Evolutionary conservation across 2,329 filamentous ascomycete genomes (phyloP).

Genomic region (Sporothrix variecibatus): DNA sequence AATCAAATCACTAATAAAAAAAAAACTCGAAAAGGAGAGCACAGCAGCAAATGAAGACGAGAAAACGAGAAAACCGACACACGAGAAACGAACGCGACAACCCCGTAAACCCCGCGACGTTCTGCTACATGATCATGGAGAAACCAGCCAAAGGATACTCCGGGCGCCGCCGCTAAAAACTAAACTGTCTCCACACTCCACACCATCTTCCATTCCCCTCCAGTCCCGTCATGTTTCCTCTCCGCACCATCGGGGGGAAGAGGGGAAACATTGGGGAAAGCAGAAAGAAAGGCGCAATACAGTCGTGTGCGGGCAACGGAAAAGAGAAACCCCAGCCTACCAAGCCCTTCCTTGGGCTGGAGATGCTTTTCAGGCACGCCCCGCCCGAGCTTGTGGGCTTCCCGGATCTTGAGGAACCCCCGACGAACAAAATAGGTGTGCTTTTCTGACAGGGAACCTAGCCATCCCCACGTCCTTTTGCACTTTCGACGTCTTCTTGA

Average conservation of each 20-base stretch:
- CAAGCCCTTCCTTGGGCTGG: not conserved
- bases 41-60: not conserved
- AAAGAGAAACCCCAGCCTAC: not conserved
- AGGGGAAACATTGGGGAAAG: not conserved
- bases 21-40: not conserved
- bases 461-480: not conserved
- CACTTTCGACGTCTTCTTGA: not conserved
- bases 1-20: not conserved
- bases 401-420: not conserved
- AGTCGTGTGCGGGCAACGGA: not conserved
- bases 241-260: not conserved
- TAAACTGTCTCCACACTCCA: not conserved
- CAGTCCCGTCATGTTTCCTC: not conserved
- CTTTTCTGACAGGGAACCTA: constrained; percentile 15
- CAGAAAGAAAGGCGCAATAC: too few species aligned
- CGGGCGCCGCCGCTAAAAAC: not conserved
- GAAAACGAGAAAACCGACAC: not conserved
- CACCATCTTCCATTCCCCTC: not conserved
- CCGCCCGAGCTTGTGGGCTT: not conserved
- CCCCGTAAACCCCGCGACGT: not conserved
- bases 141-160: not conserved
- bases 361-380: not conserved
- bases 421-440: not conserved
- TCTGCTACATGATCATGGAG: not conserved
- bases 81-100: not conserved